Evolutionary conservation across 805 yeast species (phyloP), one percentile per base, ranked within the genome.

Genomic region (Yarrowia deformans): DNA sequence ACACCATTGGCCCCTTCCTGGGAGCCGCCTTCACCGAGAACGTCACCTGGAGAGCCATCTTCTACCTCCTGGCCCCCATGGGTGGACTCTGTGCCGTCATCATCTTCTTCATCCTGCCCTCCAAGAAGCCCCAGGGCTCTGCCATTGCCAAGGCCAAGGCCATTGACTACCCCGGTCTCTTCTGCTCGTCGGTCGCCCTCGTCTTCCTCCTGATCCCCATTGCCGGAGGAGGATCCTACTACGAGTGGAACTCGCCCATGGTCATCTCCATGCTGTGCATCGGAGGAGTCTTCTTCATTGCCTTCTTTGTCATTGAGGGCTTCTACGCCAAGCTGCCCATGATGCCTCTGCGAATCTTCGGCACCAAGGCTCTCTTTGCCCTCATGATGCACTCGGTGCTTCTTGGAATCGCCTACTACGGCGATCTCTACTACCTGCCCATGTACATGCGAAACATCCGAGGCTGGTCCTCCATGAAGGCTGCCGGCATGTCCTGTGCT

Each of bases 191-290:
- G 1, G 79, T 84, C 0, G 82, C 84, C 0, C 78, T 84, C 32
- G 81, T 85, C 0, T 74, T 86, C 14, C 72, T 87, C 16, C 78
- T 86, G 60, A 80, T 87, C n/a, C 88, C 89, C 2, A 75, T 87
- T 23, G 82, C 83, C 71, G 88, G 88, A 18, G 92, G 91, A 43
- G 91, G 91, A 2, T 78, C 84, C 9, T 78, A 83, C 12, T 87
- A 82, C 74, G 75, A 79, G 0, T 89, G 93, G 93, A 72, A 81
- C 72, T 83, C 83, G 14, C 76, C 82, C 2, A 70, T 78, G 23
- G 80, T 81, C 16, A 81, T 84, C 10, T 63, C 77, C 9, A 74
- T 83, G 78, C 74, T 83, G 29, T 72, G 75, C 7, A 71, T 84
- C 39, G 86, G 87, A 23, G 82, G 81, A 0, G 55, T 75, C 0